Evolutionary conservation across 148 eudicot species (phyloP).

Genomic region (Rhododendron ferrugineum): DNA sequence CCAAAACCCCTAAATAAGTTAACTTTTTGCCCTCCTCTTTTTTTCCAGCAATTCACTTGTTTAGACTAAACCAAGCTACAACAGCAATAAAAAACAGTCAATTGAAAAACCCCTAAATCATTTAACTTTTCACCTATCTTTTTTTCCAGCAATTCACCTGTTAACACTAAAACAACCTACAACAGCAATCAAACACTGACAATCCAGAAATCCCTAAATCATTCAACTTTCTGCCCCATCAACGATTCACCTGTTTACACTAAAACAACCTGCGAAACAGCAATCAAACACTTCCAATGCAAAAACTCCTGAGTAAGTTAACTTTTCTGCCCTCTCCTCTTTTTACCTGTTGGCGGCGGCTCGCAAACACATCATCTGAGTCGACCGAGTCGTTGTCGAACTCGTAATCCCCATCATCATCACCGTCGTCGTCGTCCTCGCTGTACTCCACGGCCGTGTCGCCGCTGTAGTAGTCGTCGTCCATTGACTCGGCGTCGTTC

Average conservation of each 20-base stretch:
- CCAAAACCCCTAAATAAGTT: neutral
- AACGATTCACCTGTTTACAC: neutral
- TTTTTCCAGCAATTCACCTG: neutral
- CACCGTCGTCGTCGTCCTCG: constrained; percentile 7
- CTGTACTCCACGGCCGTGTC: constrained; percentile 27
- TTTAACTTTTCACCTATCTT: neutral
- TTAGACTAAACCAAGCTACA: neutral
- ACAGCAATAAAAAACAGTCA: neutral
- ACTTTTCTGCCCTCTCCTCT: neutral
- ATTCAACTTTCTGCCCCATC: neutral
- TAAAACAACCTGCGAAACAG: neutral
- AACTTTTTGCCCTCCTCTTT: neutral
- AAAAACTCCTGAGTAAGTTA: neutral
- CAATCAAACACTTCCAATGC: neutral
- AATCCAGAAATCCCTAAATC: neutral
- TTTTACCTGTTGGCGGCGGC: constrained; percentile 31
- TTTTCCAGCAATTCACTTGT: too few species aligned
- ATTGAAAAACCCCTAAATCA: neutral
- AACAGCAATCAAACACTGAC: neutral
- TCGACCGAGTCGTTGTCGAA: constrained; percentile 30
- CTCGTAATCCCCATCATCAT: constrained; percentile 37
- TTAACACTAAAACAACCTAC: too few species aligned
- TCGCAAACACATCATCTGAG: constrained; percentile 5
- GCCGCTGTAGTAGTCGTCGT: constrained; percentile 45
- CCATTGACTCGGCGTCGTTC: constrained; percentile 45